A percentile compares a stretch with the other conserved stretches of the same genome.
Evolutionary conservation across 1,284 basidiomycete species (phyloP).

Genomic region (Vanrija sp.): DNA sequence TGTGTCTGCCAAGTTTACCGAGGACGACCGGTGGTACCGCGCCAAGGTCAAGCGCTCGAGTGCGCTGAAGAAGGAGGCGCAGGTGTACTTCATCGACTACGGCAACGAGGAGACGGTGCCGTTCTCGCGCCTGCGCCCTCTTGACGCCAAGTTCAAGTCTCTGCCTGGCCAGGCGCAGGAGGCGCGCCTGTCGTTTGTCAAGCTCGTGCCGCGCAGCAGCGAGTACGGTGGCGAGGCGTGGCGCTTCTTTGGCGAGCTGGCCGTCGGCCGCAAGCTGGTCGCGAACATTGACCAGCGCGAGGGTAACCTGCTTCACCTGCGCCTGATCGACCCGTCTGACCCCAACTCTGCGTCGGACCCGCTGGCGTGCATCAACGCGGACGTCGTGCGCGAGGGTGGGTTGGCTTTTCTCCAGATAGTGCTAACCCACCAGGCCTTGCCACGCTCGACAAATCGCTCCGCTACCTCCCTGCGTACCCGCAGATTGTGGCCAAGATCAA

Average conservation of each 20-base stretch:
- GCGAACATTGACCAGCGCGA: slow-evolving; percentile 86
- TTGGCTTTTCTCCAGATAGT: neutral
- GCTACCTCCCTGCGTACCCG: slow-evolving; percentile 68
- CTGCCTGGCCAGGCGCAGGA: slow-evolving; percentile 63
- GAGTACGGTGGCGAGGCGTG: slow-evolving; percentile 82
- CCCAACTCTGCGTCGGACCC: slow-evolving; percentile 64
- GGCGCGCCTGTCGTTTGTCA: slow-evolving; percentile 61
- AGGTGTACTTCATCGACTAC: slow-evolving; percentile 51
- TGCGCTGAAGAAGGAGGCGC: slow-evolving; percentile 65
- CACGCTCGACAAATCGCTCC: slow-evolving; percentile 71
- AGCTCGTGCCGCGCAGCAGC: slow-evolving; percentile 68
- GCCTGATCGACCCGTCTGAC: slow-evolving; percentile 78
- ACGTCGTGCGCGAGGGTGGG: slow-evolving; percentile 58
- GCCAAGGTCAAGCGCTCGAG: slow-evolving; percentile 79
- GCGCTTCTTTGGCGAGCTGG: slow-evolving; percentile 74
- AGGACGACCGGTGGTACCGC: slow-evolving; percentile 87
- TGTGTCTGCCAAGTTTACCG: slow-evolving; percentile 64
- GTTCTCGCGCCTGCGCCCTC: slow-evolving; percentile 66
- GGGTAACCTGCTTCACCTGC: slow-evolving; percentile 70
- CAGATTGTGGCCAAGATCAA: slow-evolving; percentile 64
- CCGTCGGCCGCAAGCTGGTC: slow-evolving; percentile 81
- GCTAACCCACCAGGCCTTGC: slow-evolving; percentile 57
- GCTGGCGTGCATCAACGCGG: slow-evolving; percentile 74
- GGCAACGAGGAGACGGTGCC: slow-evolving; percentile 81
- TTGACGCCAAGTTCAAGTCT: slow-evolving; percentile 79